A percentile compares a stretch with the other conserved stretches of the same genome.
phyloP scores from a whole-genome alignment of 352 stramenopile species.

The Phytophthora podocarpi region DNA sequence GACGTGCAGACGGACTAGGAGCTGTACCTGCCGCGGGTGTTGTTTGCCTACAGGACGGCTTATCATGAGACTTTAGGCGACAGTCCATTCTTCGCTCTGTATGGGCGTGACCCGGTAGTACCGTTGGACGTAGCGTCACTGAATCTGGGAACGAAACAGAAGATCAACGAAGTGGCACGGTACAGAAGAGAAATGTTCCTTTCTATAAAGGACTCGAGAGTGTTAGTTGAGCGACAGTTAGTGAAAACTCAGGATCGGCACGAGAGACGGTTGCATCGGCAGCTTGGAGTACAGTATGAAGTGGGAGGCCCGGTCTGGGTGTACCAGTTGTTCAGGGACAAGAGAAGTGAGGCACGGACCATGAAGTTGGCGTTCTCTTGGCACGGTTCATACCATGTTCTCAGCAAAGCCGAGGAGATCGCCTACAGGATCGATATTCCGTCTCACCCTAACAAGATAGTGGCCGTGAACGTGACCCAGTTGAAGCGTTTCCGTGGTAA shows the following conservation, averaged over 20 bases:
- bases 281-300: neutral
- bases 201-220: neutral
- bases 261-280: neutral
- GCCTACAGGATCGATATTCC: neutral
- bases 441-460: neutral
- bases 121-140: constrained; percentile 6
- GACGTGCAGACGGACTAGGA: constrained; percentile 7
- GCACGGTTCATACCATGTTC: neutral
- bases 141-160: neutral
- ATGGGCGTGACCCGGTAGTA: no score
- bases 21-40: neutral
- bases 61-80: constrained; percentile 3
- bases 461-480: no score
- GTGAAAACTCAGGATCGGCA: no score
- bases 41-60: constrained; percentile 1
- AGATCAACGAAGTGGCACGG: neutral
- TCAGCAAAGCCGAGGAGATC: neutral
- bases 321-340: constrained; percentile 9
- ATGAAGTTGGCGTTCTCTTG: constrained; percentile 9
- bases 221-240: constrained; percentile 7
- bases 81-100: neutral
- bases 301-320: constrained; percentile 9
- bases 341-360: neutral
- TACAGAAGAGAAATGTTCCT: neutral
- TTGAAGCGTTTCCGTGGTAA: no score